These are phyloP conservation scores for Physcia stellaris DNA, from an alignment of 495 filamentous ascomycete species.

Conservation along the genomic window DNA sequence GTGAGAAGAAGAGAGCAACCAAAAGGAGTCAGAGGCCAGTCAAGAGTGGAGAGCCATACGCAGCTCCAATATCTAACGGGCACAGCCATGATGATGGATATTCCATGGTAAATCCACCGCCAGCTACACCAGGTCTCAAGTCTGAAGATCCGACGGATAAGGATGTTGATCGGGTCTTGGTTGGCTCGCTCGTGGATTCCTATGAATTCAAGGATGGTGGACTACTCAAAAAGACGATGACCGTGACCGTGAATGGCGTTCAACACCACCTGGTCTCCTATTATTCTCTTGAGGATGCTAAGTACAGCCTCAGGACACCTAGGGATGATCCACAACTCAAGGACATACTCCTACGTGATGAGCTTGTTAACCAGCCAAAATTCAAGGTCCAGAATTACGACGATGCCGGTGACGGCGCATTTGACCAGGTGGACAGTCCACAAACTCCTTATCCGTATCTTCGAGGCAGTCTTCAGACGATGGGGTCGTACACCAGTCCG, in stretches of 20 bases:
- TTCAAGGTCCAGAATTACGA: conserved; percentile 54
- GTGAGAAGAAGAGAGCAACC: conserved; percentile 78
- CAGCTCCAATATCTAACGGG: conserved; percentile 24
- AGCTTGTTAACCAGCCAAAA: conserved; percentile 51
- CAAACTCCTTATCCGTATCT: conserved; percentile 19
- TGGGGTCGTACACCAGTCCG: conserved; percentile 1
- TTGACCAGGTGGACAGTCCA: conserved; percentile 28
- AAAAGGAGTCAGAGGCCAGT: conserved; percentile 43
- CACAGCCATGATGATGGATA: conserved; percentile 24
- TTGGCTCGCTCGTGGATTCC: conserved; percentile 74
- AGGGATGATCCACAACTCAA: conserved; percentile 40
- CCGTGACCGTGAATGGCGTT: conserved; percentile 51
- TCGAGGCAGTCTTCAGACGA: conserved; percentile 5
- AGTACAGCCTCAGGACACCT: conserved; percentile 44
- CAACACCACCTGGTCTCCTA: conserved; percentile 81
- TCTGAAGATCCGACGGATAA: conserved; percentile 29
- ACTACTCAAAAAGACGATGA: conserved; percentile 86
- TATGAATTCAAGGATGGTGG: conserved; percentile 79
- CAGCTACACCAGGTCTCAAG: conserved; percentile 28
- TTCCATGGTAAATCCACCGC: conserved; percentile 29
- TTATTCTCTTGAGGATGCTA: conserved; percentile 66
- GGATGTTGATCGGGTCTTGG: conserved; percentile 51
- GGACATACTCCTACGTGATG: conserved; percentile 39
- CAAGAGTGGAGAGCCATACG: conserved; percentile 37
- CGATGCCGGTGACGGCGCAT: conserved; percentile 30